These are phyloP conservation scores for Ziziphus jujuba DNA, from an alignment of 306 rosid species.

Conservation along the genomic window DNA sequence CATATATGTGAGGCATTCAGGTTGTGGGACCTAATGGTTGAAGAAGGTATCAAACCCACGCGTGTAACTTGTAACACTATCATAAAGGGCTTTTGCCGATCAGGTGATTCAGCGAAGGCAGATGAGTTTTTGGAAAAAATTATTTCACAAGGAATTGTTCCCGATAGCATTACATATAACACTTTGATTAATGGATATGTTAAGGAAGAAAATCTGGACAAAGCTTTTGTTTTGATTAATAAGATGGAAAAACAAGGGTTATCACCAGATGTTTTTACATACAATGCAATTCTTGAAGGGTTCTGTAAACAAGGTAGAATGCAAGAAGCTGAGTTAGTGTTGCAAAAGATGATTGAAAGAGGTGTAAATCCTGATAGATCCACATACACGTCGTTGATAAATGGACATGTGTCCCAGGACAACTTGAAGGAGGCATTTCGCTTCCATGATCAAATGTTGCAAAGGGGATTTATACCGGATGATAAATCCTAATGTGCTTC, in stretches of 20 bases:
- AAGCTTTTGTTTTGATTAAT: conserved; percentile 55
- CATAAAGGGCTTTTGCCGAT: conserved; percentile 74
- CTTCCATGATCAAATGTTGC: conserved; percentile 90
- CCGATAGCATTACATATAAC: conserved; percentile 77
- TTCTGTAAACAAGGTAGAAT: conserved; percentile 73
- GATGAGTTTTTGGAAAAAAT: conserved; percentile 60
- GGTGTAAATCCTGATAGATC: conserved; percentile 75
- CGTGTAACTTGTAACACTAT: conserved; percentile 70
- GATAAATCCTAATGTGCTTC: conserved; percentile 56
- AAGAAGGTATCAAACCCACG: conserved; percentile 66
- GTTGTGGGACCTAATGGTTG: conserved; percentile 85
- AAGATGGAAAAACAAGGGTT: conserved; percentile 76
- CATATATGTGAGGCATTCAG: conserved; percentile 58
- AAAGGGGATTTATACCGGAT: conserved; percentile 86
- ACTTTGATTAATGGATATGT: conserved; percentile 75
- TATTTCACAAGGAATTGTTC: conserved; percentile 59
- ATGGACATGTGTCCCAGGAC: conserved; percentile 81
- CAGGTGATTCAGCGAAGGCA: conserved; percentile 57
- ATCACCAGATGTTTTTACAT: conserved; percentile 63
- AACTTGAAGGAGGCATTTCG: conserved; percentile 83
- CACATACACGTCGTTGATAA: conserved; percentile 71
- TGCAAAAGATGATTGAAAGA: conserved; percentile 71
- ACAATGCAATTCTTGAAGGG: conserved; percentile 66
- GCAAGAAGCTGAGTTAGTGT: conserved; percentile 73
- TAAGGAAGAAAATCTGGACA: conserved; percentile 66